Evolutionary conservation across 2,329 filamentous ascomycete species (phyloP), one percentile per base, ranked within the genome.

Genomic region (Xylaria sp.): DNA sequence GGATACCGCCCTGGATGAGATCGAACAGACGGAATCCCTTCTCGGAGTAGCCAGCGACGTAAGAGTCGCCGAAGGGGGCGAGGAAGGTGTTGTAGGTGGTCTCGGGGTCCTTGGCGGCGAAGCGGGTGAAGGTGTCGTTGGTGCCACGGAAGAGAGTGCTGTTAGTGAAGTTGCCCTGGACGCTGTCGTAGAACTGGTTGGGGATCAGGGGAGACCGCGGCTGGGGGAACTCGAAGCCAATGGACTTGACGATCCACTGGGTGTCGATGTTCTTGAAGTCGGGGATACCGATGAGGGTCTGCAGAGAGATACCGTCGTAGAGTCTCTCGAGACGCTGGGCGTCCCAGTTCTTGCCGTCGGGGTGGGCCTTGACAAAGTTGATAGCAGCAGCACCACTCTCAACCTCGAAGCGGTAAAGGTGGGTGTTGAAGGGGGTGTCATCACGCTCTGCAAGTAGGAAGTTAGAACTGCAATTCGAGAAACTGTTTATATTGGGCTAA

Each of bases 261-360:
- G 63, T 65, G 65, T 70, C 65, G 68, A 70, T 63, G 70, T 70
- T 70, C 68, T 72, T 72, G 70, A 68, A 70, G 65, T 68, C 68
- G 12, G 62, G 6, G 0, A 70, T 39, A 17, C 68, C 68, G 62
- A 72, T 58, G 57, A 70, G 63, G 30, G 65, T 67, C 62, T 72
- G 70, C 1, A 72, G 70, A 7, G 64, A 34, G 60, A 72, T 72
- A 54, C 70, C 70, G 24, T 72, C 70, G 62, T 72, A 70, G 4
- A 72, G 36, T 17, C 51, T 34, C 68, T 72, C 70, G 0, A 72
- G 62, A 58, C 70, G 70, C n/a, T 14, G 7, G n/a, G 60, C 68
- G 48, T 60, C 47, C 68, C 68, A 72, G n/a, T 70, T 50, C 9
- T 17, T 21, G 6, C 45, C 65, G 34, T 69, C 65, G 3, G 58